Base-by-base conservation (phyloP, 2,329 filamentous ascomycete species). In the Rhinocladiella similis region DNA sequence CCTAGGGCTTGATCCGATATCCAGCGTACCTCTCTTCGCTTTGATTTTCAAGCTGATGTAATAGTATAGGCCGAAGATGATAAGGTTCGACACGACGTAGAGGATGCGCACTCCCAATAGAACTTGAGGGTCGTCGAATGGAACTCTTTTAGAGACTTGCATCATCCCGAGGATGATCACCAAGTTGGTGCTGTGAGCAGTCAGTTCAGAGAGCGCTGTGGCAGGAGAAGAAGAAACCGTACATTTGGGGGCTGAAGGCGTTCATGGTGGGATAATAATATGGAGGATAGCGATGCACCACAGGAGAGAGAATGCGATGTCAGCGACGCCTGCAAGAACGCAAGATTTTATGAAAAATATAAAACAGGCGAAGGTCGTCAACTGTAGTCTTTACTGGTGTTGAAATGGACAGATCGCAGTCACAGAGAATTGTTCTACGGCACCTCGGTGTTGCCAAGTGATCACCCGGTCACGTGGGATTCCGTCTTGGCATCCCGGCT, bases 111-210 rank as follows among this genome's bases (percentile, higher is more conserved):
- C 83, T 57, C 80, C 75, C 66, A 83, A 82, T 56, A 89, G 78
- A 47, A 88, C 84, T 61, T 82, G 80, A n/a, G 85, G 91, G 71
- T 97, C 88, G 27, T 97, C 93, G 70, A 97, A 96, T 47, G 92
- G 91, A 60, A 99, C 86, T 77, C 88, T 90, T 84, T 97, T 97
- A 68, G 91, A 89, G 60, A 96, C 89, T 83, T 97, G 93, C 91
- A 97, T 97, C 88, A 97, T 95, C 72, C 90, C 89, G 67, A 96
- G 85, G 86, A 96, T 91, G 87, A 96, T 91, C 80, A 90, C 81
- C 74, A 96, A 83, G 83, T 96, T 96, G 75, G 89, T 90, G 69
- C 91, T 96, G 75, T 66, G 53, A 60, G 60, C 56, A 72, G 70
- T 65, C 46, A 59, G 54, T 53, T 39, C 51, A 46, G 57, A 51